Evolutionary conservation across 2,329 filamentous ascomycete species (phyloP).

Genomic region (Cercospora janseana): DNA sequence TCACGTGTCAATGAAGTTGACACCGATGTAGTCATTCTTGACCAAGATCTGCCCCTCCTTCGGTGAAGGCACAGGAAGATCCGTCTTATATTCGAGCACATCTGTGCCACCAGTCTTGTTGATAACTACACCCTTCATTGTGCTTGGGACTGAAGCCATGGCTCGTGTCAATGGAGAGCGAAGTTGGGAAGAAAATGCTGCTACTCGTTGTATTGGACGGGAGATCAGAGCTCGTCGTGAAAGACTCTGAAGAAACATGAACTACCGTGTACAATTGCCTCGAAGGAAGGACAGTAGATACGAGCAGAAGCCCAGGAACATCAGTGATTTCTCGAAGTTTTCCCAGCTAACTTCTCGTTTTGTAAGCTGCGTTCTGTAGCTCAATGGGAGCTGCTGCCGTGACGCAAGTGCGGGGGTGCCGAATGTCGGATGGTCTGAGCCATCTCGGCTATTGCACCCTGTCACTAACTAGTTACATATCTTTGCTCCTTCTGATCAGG

Average conservation of each 20-base stretch:
- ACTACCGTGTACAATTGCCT: background rate
- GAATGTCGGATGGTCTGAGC: constrained; percentile 4
- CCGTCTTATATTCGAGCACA: constrained; percentile 67
- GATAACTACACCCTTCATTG: constrained; percentile 72
- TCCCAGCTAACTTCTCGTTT: background rate
- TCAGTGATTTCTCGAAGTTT: too few relatives aligned
- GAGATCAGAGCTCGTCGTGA: constrained; percentile 20
- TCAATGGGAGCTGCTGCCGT: background rate
- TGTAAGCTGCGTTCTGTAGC: constrained; percentile 5
- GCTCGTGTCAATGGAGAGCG: constrained; percentile 17
- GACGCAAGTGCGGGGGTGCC: constrained; percentile 9
- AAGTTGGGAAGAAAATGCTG: constrained; percentile 26
- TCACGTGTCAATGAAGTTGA: constrained; percentile 87
- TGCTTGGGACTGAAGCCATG: constrained; percentile 58
- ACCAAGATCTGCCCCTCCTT: constrained; percentile 73
- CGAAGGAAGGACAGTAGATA: background rate
- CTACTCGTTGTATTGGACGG: constrained; percentile 27
- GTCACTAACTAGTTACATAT: background rate
- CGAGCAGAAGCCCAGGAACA: background rate
- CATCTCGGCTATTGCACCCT: constrained; percentile 7
- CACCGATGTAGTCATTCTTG: constrained; percentile 73
- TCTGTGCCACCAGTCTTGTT: constrained; percentile 70
- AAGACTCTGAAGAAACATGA: constrained; percentile 25
- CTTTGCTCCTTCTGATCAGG: too few relatives aligned
- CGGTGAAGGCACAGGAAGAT: constrained; percentile 67